Evolutionary conservation across 305 asterid genomes (phyloP).

Genomic region (Solanum chacoense): DNA sequence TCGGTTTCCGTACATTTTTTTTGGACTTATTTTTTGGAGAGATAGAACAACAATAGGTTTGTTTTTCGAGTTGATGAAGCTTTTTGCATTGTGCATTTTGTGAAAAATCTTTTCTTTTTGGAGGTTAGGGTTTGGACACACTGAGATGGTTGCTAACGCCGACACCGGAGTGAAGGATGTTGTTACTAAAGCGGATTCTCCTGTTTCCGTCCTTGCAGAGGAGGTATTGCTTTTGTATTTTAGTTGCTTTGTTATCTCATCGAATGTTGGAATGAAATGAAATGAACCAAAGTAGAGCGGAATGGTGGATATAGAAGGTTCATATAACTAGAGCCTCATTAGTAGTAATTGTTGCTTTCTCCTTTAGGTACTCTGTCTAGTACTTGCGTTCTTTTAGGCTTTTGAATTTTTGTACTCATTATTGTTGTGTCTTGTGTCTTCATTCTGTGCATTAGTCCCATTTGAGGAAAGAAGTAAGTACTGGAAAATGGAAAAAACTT

Average conservation of each 20-base stretch:
- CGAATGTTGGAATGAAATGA: not conserved
- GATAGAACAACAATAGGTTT: not conserved
- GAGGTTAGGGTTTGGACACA: slow-evolving; percentile 12
- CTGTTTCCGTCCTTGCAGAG: slow-evolving; percentile 88
- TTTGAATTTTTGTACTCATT: not conserved
- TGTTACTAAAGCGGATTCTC: slow-evolving; percentile 57
- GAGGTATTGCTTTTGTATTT: slow-evolving; percentile 35
- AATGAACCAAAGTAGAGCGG: not conserved
- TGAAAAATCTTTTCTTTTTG: not conserved
- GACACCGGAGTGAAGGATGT: slow-evolving; percentile 46
- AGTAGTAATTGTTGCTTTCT: not conserved
- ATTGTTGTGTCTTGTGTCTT: not conserved
- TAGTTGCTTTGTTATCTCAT: not conserved
- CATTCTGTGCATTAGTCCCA: not conserved
- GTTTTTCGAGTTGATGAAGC: not conserved
- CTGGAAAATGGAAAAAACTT: not conserved
- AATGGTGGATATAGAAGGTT: not conserved
- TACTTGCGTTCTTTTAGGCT: not conserved
- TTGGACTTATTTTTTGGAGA: not conserved
- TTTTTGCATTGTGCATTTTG: not conserved
- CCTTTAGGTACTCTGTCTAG: not conserved
- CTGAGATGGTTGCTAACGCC: slow-evolving; percentile 8
- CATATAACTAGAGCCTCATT: not conserved
- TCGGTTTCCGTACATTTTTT: not conserved
- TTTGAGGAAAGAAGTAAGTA: not conserved